A percentile compares a stretch with the other conserved stretches of the same genome.
Conservation (phyloP, 73 alveolate species). For the Paramecium octaurelia region DNA sequence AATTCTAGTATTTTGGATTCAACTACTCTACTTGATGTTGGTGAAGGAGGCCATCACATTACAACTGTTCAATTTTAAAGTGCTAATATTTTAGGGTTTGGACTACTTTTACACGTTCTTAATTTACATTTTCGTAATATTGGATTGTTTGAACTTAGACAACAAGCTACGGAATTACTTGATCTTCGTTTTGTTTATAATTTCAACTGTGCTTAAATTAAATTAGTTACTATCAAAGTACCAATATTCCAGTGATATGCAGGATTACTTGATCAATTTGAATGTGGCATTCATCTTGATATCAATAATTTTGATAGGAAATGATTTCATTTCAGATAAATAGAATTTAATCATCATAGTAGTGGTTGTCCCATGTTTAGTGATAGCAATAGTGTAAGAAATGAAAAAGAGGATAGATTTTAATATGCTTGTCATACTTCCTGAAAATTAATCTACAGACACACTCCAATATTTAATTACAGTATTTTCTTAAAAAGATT, state of each 20-base stretch:
- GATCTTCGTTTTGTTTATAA: background rate
- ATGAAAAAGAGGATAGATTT: background rate
- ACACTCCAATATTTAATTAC: background rate
- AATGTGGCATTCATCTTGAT: background rate
- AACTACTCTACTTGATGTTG: background rate
- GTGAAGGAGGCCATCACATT: background rate
- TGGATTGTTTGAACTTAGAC: background rate
- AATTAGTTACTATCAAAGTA: background rate
- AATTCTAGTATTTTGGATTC: background rate
- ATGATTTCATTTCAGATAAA: background rate
- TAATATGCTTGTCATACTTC: background rate
- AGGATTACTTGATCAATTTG: background rate
- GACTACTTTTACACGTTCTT: background rate
- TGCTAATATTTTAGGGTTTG: background rate
- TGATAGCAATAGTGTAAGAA: background rate
- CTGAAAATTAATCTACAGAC: background rate
- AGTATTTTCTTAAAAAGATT: background rate
- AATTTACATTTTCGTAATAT: background rate
- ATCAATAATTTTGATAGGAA: background rate
- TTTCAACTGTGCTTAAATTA: background rate
- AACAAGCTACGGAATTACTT: background rate
- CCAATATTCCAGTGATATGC: background rate
- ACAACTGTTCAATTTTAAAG: background rate
- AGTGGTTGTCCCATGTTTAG: background rate
- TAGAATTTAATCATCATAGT: background rate